Evolutionary conservation across 441 rosid species (phyloP), one percentile per base, ranked within the genome.

Genomic region (Eutrema salsugineum): DNA sequence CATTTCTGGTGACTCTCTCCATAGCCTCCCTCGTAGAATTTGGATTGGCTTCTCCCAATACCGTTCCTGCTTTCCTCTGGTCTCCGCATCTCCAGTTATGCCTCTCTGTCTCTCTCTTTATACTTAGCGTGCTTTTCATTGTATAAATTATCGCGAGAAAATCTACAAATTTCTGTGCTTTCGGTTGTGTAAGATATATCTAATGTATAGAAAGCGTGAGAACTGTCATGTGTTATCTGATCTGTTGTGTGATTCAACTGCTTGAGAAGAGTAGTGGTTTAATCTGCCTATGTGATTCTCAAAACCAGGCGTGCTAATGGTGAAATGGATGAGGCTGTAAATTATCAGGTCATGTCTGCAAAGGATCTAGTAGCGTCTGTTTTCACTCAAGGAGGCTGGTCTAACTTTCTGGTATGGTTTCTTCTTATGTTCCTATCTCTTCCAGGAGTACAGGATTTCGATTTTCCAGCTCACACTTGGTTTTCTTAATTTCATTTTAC

Each of bases 31-130:
- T 78, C 36, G 17, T 81, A 65, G 79, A 82, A n/a, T 63, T 69
- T 9, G 78, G 85, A 28, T 78, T 77, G 11, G 80, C 85, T 28
- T 83, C 74, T 17, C 77, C 84, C 15, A 61, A 85, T 12, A 83
- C 94, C 4, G 87, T 72, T 28, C 91, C 97, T 40, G 97, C 92
- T 70, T 83, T 90, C 71, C 81, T 92, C 17, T 92, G 97, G 98
- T 89, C 96, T 68, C 83, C 92, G 17, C 87, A 87, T 71, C 77
- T 40, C 58, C 71, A 66, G 80, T 66, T 86, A 82, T 16, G 81
- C 39, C 6, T 68, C 50, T 70, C 44, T 47, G 3, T 28, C n/a
- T 40, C 5, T 30, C 17, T 27, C 10, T n/a, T 6, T 24, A 28
- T 33, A 22, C 60, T 39, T 11, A 24, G 2, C 5, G 1, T 63